Conservation (phyloP, 192 early-diverging fungal species). For the Umbelopsis vinacea region DNA sequence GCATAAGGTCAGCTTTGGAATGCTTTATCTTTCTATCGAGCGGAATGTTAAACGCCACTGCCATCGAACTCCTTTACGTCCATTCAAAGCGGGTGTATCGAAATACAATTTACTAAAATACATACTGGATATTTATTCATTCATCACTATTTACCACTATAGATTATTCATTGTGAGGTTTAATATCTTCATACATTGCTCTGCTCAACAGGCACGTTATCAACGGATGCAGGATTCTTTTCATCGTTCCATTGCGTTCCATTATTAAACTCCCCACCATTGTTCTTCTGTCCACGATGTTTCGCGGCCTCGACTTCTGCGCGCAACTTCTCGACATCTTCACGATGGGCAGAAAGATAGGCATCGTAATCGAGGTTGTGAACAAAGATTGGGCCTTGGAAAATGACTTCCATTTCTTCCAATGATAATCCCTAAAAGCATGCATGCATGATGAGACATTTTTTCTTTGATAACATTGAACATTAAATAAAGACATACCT, state of each 20-base stretch:
- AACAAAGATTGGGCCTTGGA: constrained; percentile 30
- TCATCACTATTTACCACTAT: neutral
- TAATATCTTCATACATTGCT: constrained; percentile 4
- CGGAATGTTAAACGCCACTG: too few species aligned
- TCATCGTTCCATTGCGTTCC: constrained; percentile 1
- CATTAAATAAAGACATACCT: neutral
- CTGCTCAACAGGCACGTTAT: neutral
- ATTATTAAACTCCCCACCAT: too few species aligned
- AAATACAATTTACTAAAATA: neutral
- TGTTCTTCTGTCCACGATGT: neutral
- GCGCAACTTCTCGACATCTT: constrained; percentile 26
- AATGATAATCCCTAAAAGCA: constrained; percentile 22
- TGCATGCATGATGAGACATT: neutral
- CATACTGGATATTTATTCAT: constrained; percentile 7
- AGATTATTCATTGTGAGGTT: neutral
- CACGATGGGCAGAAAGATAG: constrained; percentile 25
- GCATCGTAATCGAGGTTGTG: constrained; percentile 26
- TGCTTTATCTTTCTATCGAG: too few species aligned
- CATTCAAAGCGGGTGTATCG: too few species aligned
- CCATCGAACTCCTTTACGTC: too few species aligned
- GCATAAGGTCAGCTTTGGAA: too few species aligned
- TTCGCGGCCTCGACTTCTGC: constrained; percentile 19
- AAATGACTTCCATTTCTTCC: constrained; percentile 35
- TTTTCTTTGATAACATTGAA: too few species aligned
- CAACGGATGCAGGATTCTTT: neutral